Conservation (phyloP, 1,284 basidiomycete species). For the Heliocybe sulcata region DNA sequence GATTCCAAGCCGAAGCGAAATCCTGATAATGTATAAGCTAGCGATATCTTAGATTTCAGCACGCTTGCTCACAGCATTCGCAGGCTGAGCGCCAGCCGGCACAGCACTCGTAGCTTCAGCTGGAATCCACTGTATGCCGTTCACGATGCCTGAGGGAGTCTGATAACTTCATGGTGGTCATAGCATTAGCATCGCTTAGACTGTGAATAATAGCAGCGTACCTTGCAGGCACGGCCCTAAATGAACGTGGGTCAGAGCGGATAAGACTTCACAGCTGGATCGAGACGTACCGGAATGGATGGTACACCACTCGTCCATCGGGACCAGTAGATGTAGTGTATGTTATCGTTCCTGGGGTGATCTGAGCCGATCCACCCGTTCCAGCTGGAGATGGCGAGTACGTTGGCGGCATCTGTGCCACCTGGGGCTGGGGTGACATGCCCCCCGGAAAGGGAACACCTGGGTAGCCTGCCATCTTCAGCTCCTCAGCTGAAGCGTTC, state of each 20-base stretch:
- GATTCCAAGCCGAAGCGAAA: conserved; percentile 49
- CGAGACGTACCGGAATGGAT: conserved; percentile 57
- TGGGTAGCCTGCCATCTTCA: neutral
- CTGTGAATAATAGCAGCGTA: conserved; percentile 19
- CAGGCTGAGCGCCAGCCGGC: conserved; percentile 52
- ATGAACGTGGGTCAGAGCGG: conserved; percentile 6
- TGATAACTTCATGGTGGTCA: conserved; percentile 44
- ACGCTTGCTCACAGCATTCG: conserved; percentile 39
- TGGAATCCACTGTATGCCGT: conserved; percentile 71
- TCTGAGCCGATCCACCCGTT: conserved; percentile 19
- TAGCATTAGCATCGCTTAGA: conserved; percentile 4
- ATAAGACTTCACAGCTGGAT: conserved; percentile 1
- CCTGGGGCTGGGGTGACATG: neutral
- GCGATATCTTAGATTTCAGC: neutral
- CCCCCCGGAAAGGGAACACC: neutral
- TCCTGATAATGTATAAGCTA: conserved; percentile 30
- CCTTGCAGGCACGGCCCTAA: conserved; percentile 64
- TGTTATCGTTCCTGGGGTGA: conserved; percentile 53
- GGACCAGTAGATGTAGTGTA: conserved; percentile 55
- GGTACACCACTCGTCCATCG: conserved; percentile 56
- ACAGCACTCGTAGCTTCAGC: conserved; percentile 54
- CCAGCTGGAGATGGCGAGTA: conserved; percentile 9
- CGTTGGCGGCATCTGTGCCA: neutral
- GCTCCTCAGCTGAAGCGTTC: neutral
- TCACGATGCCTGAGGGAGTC: conserved; percentile 56